Percentiles rank a stretch among this genome's conserved stretches.
These are phyloP conservation scores for Quambalaria eucalypti DNA, from an alignment of 1,284 basidiomycete genomes.

Conservation along the genomic window DNA sequence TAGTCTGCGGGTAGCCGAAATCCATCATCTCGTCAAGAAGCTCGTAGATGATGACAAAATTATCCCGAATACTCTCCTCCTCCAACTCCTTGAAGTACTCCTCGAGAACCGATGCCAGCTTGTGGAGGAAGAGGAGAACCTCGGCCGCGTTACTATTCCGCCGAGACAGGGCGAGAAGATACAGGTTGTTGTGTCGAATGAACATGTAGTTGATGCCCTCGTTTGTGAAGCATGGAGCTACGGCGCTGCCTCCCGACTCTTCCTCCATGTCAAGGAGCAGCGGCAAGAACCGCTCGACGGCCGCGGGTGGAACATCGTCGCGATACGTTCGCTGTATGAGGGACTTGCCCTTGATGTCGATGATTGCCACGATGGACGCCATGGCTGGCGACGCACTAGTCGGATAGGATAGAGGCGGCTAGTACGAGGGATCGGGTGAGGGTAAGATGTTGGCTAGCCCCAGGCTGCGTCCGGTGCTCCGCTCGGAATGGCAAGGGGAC, in stretches of 20 bases:
- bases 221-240: slow-evolving; percentile 79
- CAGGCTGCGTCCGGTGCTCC: too few relatives aligned
- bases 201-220: slow-evolving; percentile 83
- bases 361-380: slow-evolving; percentile 66
- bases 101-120: slow-evolving; percentile 65
- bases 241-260: slow-evolving; percentile 66
- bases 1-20: slow-evolving; percentile 97
- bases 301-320: slow-evolving; percentile 82
- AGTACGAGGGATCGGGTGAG: too few relatives aligned
- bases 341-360: slow-evolving; percentile 97
- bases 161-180: slow-evolving; percentile 88
- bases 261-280: slow-evolving; percentile 94
- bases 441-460: too few relatives aligned
- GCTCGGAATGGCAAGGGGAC: too few relatives aligned
- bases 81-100: slow-evolving; percentile 99
- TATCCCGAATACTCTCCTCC: slow-evolving; percentile 96
- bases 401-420: too few relatives aligned
- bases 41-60: slow-evolving; percentile 90
- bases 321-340: slow-evolving; percentile 95
- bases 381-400: too few relatives aligned
- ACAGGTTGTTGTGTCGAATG: slow-evolving; percentile 93
- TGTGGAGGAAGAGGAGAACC: slow-evolving; percentile 91
- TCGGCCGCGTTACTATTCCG: slow-evolving; percentile 93
- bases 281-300: slow-evolving; percentile 88
- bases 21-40: slow-evolving; percentile 99